phyloP scores from a whole-genome alignment of 2,329 filamentous ascomycete genomes.

The Setomelanomma holmii region DNA sequence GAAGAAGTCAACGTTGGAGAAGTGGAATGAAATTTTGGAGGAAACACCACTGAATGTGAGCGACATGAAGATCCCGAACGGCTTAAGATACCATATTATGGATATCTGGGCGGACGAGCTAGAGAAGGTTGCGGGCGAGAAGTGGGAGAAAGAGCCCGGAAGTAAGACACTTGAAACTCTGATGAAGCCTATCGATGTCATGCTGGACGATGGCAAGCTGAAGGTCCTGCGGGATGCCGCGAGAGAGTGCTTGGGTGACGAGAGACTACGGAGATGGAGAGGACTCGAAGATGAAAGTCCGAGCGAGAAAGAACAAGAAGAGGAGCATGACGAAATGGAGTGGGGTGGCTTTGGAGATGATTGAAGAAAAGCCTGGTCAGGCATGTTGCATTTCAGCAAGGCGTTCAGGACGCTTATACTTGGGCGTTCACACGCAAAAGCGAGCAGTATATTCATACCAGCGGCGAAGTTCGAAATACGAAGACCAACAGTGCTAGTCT shows the following conservation, averaged over 20 bases:
- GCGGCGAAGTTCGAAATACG: too few relatives aligned
- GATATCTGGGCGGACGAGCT: conserved; percentile 94
- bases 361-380: neutral
- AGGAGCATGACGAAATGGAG: conserved; percentile 63
- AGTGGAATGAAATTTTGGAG: conserved; percentile 57
- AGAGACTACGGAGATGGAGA: conserved; percentile 71
- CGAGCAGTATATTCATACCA: neutral
- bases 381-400: neutral
- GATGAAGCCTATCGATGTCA: conserved; percentile 62
- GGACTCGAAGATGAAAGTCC: conserved; percentile 47
- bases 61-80: conserved; percentile 74
- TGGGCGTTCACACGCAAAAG: neutral
- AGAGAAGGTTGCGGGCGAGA: conserved; percentile 68
- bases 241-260: conserved; percentile 74
- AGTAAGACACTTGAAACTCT: conserved; percentile 55
- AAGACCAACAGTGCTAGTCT: too few relatives aligned
- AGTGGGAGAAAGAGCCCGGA: conserved; percentile 44
- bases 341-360: conserved; percentile 69
- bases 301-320: conserved; percentile 46
- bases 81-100: conserved; percentile 82
- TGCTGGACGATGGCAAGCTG: conserved; percentile 66
- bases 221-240: conserved; percentile 76
- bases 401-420: neutral
- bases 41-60: conserved; percentile 55
- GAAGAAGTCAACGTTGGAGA: conserved; percentile 48